phyloP scores from a whole-genome alignment of 23 red algal genomes.

The Agarophyton chilense region DNA sequence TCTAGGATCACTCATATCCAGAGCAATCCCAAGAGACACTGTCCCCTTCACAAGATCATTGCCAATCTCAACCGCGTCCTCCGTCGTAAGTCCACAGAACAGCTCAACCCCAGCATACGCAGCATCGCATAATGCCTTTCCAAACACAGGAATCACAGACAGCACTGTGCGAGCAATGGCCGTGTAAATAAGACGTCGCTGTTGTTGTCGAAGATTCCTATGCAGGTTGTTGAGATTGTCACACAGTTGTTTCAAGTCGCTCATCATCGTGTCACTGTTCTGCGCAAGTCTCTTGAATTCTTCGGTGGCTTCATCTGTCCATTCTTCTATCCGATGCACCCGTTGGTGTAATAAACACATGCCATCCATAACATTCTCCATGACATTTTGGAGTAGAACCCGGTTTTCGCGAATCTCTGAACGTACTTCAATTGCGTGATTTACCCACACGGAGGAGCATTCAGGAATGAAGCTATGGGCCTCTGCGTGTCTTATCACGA shows the following conservation, averaged over 20 bases:
- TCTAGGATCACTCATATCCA: background rate
- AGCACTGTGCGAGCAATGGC: background rate
- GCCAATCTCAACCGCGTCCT: background rate
- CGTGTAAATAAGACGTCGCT: background rate
- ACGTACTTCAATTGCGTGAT: background rate
- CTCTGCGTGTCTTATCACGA: background rate
- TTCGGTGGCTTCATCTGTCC: background rate
- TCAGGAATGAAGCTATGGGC: background rate
- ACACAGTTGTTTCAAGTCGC: background rate
- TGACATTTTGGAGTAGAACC: background rate
- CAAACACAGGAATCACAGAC: background rate
- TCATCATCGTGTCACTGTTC: background rate
- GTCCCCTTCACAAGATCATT: background rate
- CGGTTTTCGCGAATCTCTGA: constrained; percentile 3
- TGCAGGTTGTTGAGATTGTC: background rate
- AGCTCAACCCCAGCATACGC: background rate
- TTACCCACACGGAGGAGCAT: background rate
- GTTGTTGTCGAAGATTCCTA: background rate
- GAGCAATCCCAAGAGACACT: background rate
- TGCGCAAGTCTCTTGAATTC: background rate
- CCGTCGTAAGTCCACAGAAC: background rate
- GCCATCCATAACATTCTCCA: background rate
- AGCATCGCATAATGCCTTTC: background rate
- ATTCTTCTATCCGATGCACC: background rate
- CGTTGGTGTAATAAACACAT: background rate